phyloP scores from a whole-genome alignment of 257 asterid genomes.

The Primulina huaijiensis region DNA sequence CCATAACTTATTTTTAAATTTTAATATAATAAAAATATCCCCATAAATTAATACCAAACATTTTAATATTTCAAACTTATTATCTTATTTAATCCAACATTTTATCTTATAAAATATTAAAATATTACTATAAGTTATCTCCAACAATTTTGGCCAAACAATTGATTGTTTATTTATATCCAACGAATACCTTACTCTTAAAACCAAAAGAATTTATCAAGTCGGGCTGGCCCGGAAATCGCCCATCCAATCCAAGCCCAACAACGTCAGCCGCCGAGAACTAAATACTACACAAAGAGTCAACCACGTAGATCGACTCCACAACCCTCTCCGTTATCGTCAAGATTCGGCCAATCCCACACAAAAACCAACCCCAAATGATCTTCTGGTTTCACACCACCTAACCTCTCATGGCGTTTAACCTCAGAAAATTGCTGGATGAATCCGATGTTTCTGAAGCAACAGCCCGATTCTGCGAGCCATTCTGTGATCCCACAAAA shows the following conservation, averaged over 20 bases:
- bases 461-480: conserved; percentile 8
- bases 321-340: conserved; percentile 19
- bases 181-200: too few relatives aligned
- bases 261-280: conserved; percentile 27
- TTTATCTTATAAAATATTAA: too few relatives aligned
- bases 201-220: too few relatives aligned
- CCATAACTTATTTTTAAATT: too few relatives aligned
- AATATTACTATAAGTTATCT: too few relatives aligned
- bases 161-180: too few relatives aligned
- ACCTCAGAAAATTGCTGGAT: conserved; percentile 34
- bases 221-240: conserved; percentile 5
- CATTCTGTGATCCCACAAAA: conserved; percentile 13
- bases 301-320: conserved; percentile 2
- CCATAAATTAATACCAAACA: too few relatives aligned
- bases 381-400: neutral
- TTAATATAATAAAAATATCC: too few relatives aligned
- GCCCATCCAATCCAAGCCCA: conserved; percentile 20
- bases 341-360: conserved; percentile 21
- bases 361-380: conserved; percentile 6
- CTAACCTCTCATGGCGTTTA: conserved; percentile 38
- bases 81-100: too few relatives aligned
- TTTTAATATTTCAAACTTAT: too few relatives aligned
- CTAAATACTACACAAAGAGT: conserved; percentile 23
- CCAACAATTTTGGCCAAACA: too few relatives aligned
- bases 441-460: conserved; percentile 18